Evolutionary conservation across 345 rosid genomes (phyloP).

Genomic region (Mangifera indica): DNA sequence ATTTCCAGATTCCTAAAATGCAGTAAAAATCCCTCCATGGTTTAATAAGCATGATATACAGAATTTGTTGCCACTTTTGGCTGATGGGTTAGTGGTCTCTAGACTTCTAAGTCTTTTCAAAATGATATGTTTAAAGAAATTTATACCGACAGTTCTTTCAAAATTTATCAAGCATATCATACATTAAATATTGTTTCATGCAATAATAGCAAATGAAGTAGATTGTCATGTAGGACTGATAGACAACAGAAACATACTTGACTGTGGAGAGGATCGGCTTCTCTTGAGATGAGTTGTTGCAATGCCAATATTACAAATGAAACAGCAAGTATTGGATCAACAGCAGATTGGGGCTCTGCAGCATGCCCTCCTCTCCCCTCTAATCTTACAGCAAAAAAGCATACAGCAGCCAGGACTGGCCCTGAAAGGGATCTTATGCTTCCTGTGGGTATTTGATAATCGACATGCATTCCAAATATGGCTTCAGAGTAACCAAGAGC

Average conservation of each 20-base stretch:
- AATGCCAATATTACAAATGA: slow-evolving; percentile 69
- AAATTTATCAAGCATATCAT: not conserved
- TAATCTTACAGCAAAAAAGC: slow-evolving; percentile 56
- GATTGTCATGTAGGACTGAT: not conserved
- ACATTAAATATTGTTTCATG: not conserved
- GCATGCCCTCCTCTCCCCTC: slow-evolving; percentile 62
- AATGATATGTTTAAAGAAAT: not conserved
- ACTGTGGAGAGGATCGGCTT: slow-evolving; percentile 74
- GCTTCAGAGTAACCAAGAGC: slow-evolving; percentile 89
- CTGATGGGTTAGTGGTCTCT: not conserved
- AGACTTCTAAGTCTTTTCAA: not conserved
- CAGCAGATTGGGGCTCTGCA: slow-evolving; percentile 45
- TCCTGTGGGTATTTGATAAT: slow-evolving; percentile 45
- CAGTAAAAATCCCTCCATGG: not conserved
- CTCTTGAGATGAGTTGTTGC: slow-evolving; percentile 80
- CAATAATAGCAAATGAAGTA: not conserved
- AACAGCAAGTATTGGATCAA: slow-evolving; percentile 69
- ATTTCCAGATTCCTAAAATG: not conserved
- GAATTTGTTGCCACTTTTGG: not conserved
- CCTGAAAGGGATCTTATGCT: slow-evolving; percentile 55
- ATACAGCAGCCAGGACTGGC: slow-evolving; percentile 56
- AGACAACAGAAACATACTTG: slow-evolving; percentile 30
- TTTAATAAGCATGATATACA: not conserved
- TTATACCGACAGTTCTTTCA: not conserved
- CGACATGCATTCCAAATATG: slow-evolving; percentile 78